These are phyloP conservation scores for Claviceps maximensis DNA, from an alignment of 2,329 filamentous ascomycete species.

Conservation along the genomic window DNA sequence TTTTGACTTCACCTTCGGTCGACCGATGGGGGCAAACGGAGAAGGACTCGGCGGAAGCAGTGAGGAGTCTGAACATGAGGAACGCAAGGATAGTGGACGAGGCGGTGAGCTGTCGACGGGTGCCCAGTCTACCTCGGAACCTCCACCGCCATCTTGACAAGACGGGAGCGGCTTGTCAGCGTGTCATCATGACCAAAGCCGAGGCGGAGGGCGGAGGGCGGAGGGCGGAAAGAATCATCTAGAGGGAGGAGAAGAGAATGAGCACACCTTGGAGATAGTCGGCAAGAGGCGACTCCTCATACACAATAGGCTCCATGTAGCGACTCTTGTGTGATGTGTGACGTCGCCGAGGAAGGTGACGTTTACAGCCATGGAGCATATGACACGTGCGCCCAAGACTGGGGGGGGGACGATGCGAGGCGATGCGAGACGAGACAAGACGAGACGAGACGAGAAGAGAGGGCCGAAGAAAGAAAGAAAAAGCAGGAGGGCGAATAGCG, in stretches of 20 bases:
- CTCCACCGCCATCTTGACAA: constrained; percentile 32
- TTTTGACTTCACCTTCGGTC: constrained; percentile 38
- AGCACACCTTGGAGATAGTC: constrained; percentile 71
- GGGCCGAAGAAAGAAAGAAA: not conserved
- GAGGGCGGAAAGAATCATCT: not conserved
- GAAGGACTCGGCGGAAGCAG: constrained; percentile 32
- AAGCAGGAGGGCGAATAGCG: too few species aligned
- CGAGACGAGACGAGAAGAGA: not conserved
- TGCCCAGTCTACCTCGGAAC: constrained; percentile 33
- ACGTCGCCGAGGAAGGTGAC: constrained; percentile 13
- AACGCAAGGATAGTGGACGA: constrained; percentile 15
- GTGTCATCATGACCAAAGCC: too few species aligned
- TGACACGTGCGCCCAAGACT: not conserved
- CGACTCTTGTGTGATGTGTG: constrained; percentile 11
- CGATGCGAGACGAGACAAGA: not conserved
- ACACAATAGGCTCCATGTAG: constrained; percentile 70
- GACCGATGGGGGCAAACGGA: constrained; percentile 43
- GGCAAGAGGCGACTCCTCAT: constrained; percentile 76
- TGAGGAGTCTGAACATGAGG: constrained; percentile 21
- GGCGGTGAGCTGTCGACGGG: constrained; percentile 25
- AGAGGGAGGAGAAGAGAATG: not conserved
- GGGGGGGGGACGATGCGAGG: not conserved
- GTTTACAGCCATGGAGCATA: constrained; percentile 17
- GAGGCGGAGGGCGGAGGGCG: not conserved
- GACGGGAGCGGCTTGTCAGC: not conserved